Base-by-base conservation (phyloP, 1,284 basidiomycete genomes). In the Singerocomus inundabilis region DNA sequence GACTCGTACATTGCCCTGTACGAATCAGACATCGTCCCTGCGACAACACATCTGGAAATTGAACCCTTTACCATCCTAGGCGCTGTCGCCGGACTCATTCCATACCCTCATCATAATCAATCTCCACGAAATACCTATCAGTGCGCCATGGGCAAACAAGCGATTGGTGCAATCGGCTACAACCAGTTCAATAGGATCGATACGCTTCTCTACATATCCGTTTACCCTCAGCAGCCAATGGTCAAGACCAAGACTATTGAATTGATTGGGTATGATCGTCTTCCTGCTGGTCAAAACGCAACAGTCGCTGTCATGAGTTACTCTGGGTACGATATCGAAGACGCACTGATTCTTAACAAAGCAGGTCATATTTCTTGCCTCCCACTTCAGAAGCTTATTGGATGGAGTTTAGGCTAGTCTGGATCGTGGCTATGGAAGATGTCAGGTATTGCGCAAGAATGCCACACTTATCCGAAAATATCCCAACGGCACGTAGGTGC, bases 81-180 rank as follows among this genome's bases (percentile, higher is more conserved):
- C 8, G 97, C 95, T 16, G 96, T 98, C 36, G 97, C 97, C 6
- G 97, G 98, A 33, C 81, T 99, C 18, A 99, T 99, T 64, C 97
- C 97, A 9, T 99, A 99, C 66, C 97, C 98, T 1, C 97, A 99
- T 67, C 97, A 99, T 72, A 99, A 99, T 66, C 98, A 99, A 68
- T 98, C 95, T 3, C 97, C 98, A 5, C 86, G 97, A 49, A 98
- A 99, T 66, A 99, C 97, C 2, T 99, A 99, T 67, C 95, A 99
- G 75, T 99, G 97, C 67, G 97, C 97, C 46, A 99, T 99, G 97
- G 97, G 97, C 55, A 99, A 99, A 75, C 97, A 99, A 76, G 97
- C 97, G 0, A 98, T 99, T 56, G 97, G 97, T n/a, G 95, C 94
- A 3, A 99, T 99, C 58, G 96, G 87, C 0, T 98, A 96, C 74